Base-by-base conservation (phyloP, 495 filamentous ascomycete genomes). In the Aspergillus wentii region DNA sequence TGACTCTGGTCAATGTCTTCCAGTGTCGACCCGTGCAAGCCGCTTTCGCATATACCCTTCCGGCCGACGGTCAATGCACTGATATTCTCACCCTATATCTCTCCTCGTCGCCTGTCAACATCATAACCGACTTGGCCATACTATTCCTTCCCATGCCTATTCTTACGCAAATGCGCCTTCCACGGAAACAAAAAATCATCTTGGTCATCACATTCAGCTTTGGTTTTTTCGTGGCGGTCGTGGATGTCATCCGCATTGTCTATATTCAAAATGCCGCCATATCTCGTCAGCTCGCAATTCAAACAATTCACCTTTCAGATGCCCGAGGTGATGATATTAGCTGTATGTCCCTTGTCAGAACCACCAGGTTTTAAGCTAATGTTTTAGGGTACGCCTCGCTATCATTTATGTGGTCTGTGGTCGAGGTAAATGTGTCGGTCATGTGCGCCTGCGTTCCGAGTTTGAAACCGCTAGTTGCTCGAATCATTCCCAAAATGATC, bases 351-450 rank as follows among this genome's bases (percentile, higher is more conserved):
- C 7, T 8, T 15, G 18, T 35, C 3, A 19, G 16, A 27, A 8
- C 16, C 14, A 0, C 11, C 17, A 3, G 1, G 35, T 16, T 30
- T 23, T 17, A 9, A 22, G 19, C 32, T 41, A 17, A 40, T 20
- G 17, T 18, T 36, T 9, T 61, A 54, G 82, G 78, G 82, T 86
- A 88, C 58, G 88, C 82, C 3, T 85, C 88, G 3, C 57, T 87
- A 2, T 84, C 87, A 0, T 85, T 94, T 54, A 88, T 95, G 83
- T 96, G 88, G 89, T 90, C 85, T 13, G 85, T 81, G 7, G 76
- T 96, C 42, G 89, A 95, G 58, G 87, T 95, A 57, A 89, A 94
- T 49, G 70, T 88, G 6, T 88, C 88, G 6, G 85, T 95, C 38
- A 83, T 90, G 28, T 92, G 86, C 41, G 89, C 80, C 32, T 95